These are phyloP conservation scores for Acmispon strigosus DNA, from an alignment of 306 rosid species.

Conservation along the genomic window DNA sequence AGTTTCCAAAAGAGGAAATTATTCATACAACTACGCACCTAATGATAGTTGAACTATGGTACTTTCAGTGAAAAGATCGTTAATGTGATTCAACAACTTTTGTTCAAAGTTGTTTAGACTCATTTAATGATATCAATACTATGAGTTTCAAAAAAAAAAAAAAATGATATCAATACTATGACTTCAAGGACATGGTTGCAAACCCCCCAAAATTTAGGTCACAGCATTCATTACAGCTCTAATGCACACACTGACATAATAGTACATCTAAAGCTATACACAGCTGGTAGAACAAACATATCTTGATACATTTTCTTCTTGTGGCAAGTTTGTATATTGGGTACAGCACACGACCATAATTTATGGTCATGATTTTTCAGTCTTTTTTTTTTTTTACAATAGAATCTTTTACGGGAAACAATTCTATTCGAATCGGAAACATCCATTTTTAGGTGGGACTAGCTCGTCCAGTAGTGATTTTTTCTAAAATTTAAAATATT, in stretches of 20 bases:
- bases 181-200: background rate
- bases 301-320: background rate
- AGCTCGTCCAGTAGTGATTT: too few species aligned
- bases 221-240: background rate
- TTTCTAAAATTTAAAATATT: too few species aligned
- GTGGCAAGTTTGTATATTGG: background rate
- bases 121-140: background rate
- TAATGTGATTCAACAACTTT: background rate
- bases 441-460: too few species aligned
- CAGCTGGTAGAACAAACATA: background rate
- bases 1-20: too few species aligned
- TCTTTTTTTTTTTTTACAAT: background rate
- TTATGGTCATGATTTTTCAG: background rate
- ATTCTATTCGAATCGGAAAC: too few species aligned
- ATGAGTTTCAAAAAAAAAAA: too few species aligned
- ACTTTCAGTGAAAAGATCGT: background rate
- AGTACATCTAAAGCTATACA: background rate
- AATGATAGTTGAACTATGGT: too few species aligned
- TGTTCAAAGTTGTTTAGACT: background rate
- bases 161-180: background rate
- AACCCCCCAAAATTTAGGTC: background rate
- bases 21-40: too few species aligned
- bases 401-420: too few species aligned
- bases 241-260: background rate
- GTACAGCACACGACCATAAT: background rate